phyloP scores from a whole-genome alignment of 768 basidiomycete species.

The Phlebiopsis gigantea region DNA sequence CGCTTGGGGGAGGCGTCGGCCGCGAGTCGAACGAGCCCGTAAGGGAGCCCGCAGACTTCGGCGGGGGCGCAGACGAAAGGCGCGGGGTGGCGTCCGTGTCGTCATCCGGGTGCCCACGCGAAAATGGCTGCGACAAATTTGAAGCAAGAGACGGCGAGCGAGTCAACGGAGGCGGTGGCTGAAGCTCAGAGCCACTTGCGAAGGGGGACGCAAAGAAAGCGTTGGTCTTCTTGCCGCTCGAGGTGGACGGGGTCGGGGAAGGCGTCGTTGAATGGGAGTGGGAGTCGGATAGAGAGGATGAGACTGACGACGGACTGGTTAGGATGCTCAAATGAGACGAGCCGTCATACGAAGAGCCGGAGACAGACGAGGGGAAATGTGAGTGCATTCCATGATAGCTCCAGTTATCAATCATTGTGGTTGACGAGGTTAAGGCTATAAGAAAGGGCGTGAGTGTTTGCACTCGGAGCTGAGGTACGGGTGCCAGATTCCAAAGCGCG shows the following conservation, averaged over 20 bases:
- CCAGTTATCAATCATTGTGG: slow-evolving; percentile 21
- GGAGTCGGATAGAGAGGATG: slow-evolving; percentile 15
- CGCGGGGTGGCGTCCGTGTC: slow-evolving; percentile 19
- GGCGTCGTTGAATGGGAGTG: slow-evolving; percentile 16
- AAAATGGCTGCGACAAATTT: slow-evolving; percentile 25
- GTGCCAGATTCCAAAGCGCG: neutral
- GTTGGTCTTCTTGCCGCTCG: slow-evolving; percentile 24
- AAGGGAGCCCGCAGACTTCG: slow-evolving; percentile 18
- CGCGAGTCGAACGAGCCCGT: slow-evolving; percentile 23
- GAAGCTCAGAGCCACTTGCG: slow-evolving; percentile 25
- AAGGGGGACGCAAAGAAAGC: slow-evolving; percentile 36
- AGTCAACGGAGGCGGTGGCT: slow-evolving; percentile 22
- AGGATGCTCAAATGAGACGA: slow-evolving; percentile 23
- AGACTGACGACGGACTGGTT: slow-evolving; percentile 14
- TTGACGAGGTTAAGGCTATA: neutral
- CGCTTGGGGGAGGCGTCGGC: slow-evolving; percentile 19
- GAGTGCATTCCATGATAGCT: slow-evolving; percentile 7
- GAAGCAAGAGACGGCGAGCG: slow-evolving; percentile 46
- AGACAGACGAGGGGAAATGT: slow-evolving; percentile 17
- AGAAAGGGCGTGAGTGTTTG: neutral
- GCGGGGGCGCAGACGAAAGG: slow-evolving; percentile 12
- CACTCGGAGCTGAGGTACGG: too few species aligned
- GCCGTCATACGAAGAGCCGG: slow-evolving; percentile 12
- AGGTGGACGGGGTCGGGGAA: slow-evolving; percentile 22
- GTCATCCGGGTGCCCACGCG: slow-evolving; percentile 7